Base-by-base conservation (phyloP, 2,329 filamentous ascomycete species). In the Fusarium aywerte region DNA sequence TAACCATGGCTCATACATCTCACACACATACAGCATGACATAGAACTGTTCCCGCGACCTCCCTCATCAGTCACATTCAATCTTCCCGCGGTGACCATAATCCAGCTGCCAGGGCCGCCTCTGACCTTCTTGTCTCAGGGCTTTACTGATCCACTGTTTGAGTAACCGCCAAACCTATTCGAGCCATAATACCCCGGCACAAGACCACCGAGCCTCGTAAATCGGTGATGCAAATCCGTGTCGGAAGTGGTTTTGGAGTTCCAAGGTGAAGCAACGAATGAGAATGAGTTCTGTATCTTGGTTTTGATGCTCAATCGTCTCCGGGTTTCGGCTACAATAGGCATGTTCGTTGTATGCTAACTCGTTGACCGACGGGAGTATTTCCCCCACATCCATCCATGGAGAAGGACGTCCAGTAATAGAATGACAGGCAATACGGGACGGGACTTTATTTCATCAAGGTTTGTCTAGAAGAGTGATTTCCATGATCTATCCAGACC, bases 281-380 rank as follows among this genome's bases (percentile, higher is more conserved):
- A 27, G 47, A 65, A 13, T 23, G 21, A 16, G 15, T 35, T 47
- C n/a, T n/a, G 36, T 23, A 21, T 21, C 43, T 43, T 32, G 11
- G n/a, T 55, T 38, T 25, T 18, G 29, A n/a, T 25, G 11, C 42
- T 25, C 31, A 40, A n/a, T 18, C 38, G 31, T 64, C 60, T 65
- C 65, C 65, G 65, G 57, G 61, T 69, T 66, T 68, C 65, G 65
- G 61, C 65, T 68, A 68, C 65, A 68, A 51, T 35, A 68, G 60
- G 65, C 44, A 51, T 35, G 25, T 27, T 38, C 32, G n/a, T 21
- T 25, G 35, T 50, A 33, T 20, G 12, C 11, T 43, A 7, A 43
- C 31, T 68, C 31, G 36, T 61, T 68, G 64, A 65, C 65, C 54
- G 54, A 62, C 27, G 27, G 27, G 27, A 27, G 35, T 36, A 43